These are phyloP conservation scores for Dioscorea dumetorum DNA, from an alignment of 106 monocot genomes.

Conservation along the genomic window DNA sequence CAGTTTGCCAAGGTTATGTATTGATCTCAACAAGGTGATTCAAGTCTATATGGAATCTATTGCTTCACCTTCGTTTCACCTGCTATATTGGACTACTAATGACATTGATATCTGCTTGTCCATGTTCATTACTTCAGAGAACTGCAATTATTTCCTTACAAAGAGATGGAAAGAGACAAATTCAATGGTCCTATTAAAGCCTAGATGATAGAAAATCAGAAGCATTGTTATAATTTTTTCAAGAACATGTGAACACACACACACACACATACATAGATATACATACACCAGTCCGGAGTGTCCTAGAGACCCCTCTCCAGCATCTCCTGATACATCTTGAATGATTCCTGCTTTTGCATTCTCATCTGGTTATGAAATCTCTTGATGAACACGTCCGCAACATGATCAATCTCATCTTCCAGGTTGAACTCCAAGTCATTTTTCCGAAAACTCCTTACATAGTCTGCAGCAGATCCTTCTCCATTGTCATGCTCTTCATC, in stretches of 20 bases:
- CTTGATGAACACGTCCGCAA: conserved; percentile 57
- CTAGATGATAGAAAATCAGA: no score
- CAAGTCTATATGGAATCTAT: no score
- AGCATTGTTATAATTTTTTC: not conserved
- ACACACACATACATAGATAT: not conserved
- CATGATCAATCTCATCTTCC: conserved; percentile 57
- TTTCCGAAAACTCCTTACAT: not conserved
- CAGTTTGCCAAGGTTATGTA: not conserved
- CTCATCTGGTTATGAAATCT: conserved; percentile 63
- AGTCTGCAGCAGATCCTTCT: not conserved
- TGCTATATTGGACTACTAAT: no score
- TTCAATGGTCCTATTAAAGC: no score
- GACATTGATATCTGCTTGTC: not conserved
- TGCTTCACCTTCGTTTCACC: no score
- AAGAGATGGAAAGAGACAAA: not conserved
- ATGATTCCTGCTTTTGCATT: conserved; percentile 70
- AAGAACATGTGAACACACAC: not conserved
- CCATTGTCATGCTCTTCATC: not conserved
- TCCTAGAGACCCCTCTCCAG: conserved; percentile 35
- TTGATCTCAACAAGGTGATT: no score
- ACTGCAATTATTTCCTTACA: not conserved
- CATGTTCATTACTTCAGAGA: not conserved
- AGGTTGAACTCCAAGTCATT: conserved; percentile 27
- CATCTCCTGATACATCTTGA: conserved; percentile 65
- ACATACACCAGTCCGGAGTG: not conserved